Evolutionary conservation across 441 rosid genomes (phyloP).

Genomic region (Gossypium gossypioides): DNA sequence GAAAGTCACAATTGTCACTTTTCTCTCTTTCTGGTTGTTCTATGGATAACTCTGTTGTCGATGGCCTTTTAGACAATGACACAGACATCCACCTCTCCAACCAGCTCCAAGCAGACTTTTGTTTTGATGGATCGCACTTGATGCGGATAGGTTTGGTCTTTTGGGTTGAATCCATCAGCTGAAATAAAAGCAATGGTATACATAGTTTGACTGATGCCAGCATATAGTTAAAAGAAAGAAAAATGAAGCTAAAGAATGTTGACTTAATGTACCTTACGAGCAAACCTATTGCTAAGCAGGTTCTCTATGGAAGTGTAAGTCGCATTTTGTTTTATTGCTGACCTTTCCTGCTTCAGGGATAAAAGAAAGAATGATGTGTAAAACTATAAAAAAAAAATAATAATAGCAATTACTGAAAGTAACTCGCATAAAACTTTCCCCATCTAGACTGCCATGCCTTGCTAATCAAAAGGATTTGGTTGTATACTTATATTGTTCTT

Average conservation of each 20-base stretch:
- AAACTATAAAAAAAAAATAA: background rate
- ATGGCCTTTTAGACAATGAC: slow-evolving; percentile 38
- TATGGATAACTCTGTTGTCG: slow-evolving; percentile 17
- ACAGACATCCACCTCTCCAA: slow-evolving; percentile 91
- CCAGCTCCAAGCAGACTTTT: slow-evolving; percentile 84
- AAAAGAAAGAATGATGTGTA: slow-evolving; percentile 10
- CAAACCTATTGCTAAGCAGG: slow-evolving; percentile 70
- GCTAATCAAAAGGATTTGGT: background rate
- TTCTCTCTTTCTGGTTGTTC: slow-evolving; percentile 38
- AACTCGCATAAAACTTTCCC: background rate
- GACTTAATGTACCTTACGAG: slow-evolving; percentile 53
- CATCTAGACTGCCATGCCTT: background rate
- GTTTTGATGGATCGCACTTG: slow-evolving; percentile 74
- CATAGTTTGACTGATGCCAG: background rate
- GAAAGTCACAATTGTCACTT: slow-evolving; percentile 19
- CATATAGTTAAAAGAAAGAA: slow-evolving; percentile 2
- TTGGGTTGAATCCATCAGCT: slow-evolving; percentile 78
- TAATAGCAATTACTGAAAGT: background rate
- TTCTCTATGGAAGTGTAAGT: slow-evolving; percentile 47
- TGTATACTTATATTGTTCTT: background rate
- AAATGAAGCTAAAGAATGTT: slow-evolving; percentile 3
- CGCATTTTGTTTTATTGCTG: slow-evolving; percentile 24
- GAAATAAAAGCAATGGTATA: slow-evolving; percentile 16
- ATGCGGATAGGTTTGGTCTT: slow-evolving; percentile 54
- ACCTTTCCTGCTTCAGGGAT: slow-evolving; percentile 38